Evolutionary conservation across 2,329 filamentous ascomycete species (phyloP), one percentile per base, ranked within the genome.

Genomic region (Piedraia hortae): DNA sequence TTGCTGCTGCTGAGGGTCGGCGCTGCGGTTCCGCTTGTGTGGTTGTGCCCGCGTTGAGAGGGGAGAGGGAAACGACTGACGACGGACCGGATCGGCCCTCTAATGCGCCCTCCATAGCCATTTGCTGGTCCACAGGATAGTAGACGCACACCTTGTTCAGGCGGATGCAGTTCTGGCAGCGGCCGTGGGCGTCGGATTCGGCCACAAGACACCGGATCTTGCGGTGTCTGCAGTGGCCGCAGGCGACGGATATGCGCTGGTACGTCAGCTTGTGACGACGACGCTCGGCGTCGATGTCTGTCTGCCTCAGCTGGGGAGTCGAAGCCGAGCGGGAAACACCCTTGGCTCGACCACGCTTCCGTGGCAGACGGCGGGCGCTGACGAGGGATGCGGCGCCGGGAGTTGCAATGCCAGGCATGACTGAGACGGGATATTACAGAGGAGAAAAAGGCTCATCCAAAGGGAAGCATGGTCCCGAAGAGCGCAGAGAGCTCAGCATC

Each of bases 141-240:
- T 89, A 93, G 41, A 71, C 75, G 47, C 82, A 93, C 32, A 90
- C 77, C 39, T 89, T 91, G 46, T 88, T 88, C 39, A 93, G 51
- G 20, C 78, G 66, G 37, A 90, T 89, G 47, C 82, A 93, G 50
- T 89, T 90, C 31, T 71, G 63, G 47, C 82, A 93, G 31, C 78
- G 67, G 20, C 67, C 66, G 37, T 74, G 62, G 6, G 56, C 42
- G 34, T 88, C 75, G 31, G 67, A 64, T 21, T 62, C 56, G 5
- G 73, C 64, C 19, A 75, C 58, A 22, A 90, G 63, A 45, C 82
- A 93, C 47, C 82, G 61, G 30, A 93, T 93, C 48, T 93, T 93
- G 34, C 82, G 69, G 41, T 74, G 62, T 38, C 82, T 73, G 43
- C 82, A 93, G 42, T 91, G 77, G 93, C 82, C 72, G 53, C 82